These are phyloP conservation scores for Euphorbia tirucalli DNA, from an alignment of 345 rosid genomes.

Conservation along the genomic window DNA sequence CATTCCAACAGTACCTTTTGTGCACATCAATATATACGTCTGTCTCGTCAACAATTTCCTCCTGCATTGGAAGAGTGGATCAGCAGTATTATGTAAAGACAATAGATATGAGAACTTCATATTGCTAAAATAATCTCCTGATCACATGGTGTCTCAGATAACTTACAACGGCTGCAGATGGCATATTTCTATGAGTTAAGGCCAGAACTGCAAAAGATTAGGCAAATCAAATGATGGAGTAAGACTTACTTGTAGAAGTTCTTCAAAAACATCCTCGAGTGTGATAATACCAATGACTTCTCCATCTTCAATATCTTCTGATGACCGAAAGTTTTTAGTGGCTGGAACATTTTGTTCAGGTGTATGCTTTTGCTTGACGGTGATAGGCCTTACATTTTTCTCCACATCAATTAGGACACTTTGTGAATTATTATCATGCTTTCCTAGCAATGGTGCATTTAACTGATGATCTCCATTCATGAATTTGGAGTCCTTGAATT, in stretches of 20 bases:
- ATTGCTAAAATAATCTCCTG: neutral
- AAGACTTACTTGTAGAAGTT: slow-evolving; percentile 28
- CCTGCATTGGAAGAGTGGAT: slow-evolving; percentile 40
- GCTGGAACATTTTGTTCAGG: slow-evolving; percentile 22
- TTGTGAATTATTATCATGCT: slow-evolving; percentile 7
- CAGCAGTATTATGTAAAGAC: slow-evolving; percentile 18
- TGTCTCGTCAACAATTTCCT: slow-evolving; percentile 81
- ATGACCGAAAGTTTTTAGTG: neutral
- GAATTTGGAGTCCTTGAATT: slow-evolving; percentile 11
- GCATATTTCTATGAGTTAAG: neutral
- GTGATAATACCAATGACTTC: slow-evolving; percentile 36
- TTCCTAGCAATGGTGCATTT: slow-evolving; percentile 8
- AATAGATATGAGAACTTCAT: neutral
- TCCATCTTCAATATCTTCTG: slow-evolving; percentile 29
- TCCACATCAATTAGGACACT: slow-evolving; percentile 17
- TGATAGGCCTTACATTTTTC: slow-evolving; percentile 14
- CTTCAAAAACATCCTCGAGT: slow-evolving; percentile 33
- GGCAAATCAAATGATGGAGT: slow-evolving; percentile 1
- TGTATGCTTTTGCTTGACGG: slow-evolving; percentile 15
- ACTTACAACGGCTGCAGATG: slow-evolving; percentile 9
- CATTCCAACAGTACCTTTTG: slow-evolving; percentile 47
- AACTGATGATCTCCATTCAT: slow-evolving; percentile 14
- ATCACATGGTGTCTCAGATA: neutral
- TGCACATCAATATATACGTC: slow-evolving; percentile 75
- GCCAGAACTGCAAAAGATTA: neutral